phyloP scores from a whole-genome alignment of 2,329 filamentous ascomycete species.

The Fusarium heterosporum region DNA sequence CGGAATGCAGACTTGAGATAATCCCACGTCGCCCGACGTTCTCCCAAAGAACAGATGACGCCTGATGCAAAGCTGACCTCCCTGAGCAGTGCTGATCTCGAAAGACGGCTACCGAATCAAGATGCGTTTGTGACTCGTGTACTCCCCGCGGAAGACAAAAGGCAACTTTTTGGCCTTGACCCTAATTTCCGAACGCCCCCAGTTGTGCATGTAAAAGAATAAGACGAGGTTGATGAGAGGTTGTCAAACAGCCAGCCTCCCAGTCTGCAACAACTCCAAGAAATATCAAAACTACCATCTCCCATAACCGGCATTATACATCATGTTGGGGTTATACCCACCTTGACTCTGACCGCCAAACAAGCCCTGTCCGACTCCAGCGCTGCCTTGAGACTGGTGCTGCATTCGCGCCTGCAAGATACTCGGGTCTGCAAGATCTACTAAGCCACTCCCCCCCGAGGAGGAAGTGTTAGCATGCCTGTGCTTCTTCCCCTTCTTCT shows the following conservation, averaged over 20 bases:
- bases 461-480: constrained; percentile 99
- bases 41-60: constrained; percentile 48
- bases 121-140: constrained; percentile 48
- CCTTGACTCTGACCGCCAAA: constrained; percentile 91
- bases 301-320: constrained; percentile 79
- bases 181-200: constrained; percentile 49
- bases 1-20: constrained; percentile 37
- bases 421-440: constrained; percentile 99
- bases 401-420: constrained; percentile 98
- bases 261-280: constrained; percentile 32
- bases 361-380: constrained; percentile 87
- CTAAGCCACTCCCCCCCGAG: constrained; percentile 98
- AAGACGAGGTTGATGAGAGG: constrained; percentile 40
- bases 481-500: constrained; percentile 99
- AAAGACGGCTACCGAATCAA: constrained; percentile 50
- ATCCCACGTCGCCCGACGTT: constrained; percentile 39
- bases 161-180: constrained; percentile 36
- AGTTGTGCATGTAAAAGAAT: constrained; percentile 39
- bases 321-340: constrained; percentile 91
- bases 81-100: constrained; percentile 47
- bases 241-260: constrained; percentile 41
- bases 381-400: constrained; percentile 84
- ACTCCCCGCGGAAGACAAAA: constrained; percentile 45
- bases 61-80: constrained; percentile 49
- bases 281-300: constrained; percentile 67